phyloP scores from a whole-genome alignment of 768 basidiomycete species.

The Boletus subcaerulescens region DNA sequence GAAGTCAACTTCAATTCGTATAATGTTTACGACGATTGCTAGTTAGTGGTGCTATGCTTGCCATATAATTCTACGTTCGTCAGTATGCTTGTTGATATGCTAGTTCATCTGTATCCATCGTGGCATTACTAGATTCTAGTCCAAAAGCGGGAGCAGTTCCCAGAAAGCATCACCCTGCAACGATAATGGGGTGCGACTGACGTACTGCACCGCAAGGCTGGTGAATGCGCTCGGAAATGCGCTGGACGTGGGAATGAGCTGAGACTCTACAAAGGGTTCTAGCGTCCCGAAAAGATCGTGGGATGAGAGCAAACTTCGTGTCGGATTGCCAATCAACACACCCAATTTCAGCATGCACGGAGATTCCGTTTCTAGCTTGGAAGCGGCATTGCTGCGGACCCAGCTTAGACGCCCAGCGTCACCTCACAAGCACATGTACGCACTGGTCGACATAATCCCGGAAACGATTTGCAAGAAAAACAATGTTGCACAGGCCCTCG shows the following conservation, averaged over 20 bases:
- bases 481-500: slow-evolving; percentile 42
- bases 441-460: slow-evolving; percentile 68
- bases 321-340: slow-evolving; percentile 30
- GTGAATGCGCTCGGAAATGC: slow-evolving; percentile 65
- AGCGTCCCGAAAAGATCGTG: slow-evolving; percentile 12
- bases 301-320: slow-evolving; percentile 3
- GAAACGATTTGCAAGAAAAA: slow-evolving; percentile 66
- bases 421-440: slow-evolving; percentile 13
- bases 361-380: slow-evolving; percentile 46
- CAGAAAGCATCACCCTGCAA: slow-evolving; percentile 26
- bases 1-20: slow-evolving; percentile 45
- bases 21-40: slow-evolving; percentile 65
- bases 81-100: slow-evolving; percentile 27
- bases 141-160: slow-evolving; percentile 5
- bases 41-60: slow-evolving; percentile 48
- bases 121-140: background rate
- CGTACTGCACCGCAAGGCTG: slow-evolving; percentile 58
- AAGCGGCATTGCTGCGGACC: slow-evolving; percentile 47
- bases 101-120: slow-evolving; percentile 26
- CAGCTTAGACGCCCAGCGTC: slow-evolving; percentile 8
- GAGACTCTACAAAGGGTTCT: slow-evolving; percentile 51
- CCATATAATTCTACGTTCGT: slow-evolving; percentile 25
- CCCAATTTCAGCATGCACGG: slow-evolving; percentile 56
- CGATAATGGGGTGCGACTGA: slow-evolving; percentile 22
- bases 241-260: slow-evolving; percentile 47